Conservation (phyloP, 2,329 filamentous ascomycete genomes). For the Venturia oleaginea region DNA sequence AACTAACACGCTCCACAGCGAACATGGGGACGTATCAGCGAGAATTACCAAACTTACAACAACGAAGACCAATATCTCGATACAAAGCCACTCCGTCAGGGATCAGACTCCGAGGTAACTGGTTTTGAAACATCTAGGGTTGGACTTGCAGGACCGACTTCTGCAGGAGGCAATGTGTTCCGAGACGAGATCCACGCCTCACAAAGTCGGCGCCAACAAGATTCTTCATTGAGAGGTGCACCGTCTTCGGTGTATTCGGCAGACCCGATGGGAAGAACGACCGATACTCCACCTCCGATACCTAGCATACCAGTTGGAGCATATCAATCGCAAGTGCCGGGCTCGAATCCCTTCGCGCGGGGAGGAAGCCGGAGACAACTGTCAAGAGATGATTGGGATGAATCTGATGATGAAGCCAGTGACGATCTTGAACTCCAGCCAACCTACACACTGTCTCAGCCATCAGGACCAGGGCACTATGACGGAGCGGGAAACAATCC, state of each 20-base stretch:
- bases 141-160: background rate
- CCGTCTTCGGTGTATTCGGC: background rate
- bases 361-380: background rate
- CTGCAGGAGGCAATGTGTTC: conserved; percentile 5
- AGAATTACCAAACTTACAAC: conserved; percentile 4
- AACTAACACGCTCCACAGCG: background rate
- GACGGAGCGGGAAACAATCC: background rate
- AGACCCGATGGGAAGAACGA: background rate
- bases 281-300: conserved; percentile 1
- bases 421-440: conserved; percentile 12
- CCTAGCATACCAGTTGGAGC: background rate
- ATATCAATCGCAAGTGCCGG: background rate
- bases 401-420: conserved; percentile 10
- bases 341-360: conserved; percentile 1
- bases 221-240: background rate
- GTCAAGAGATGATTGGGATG: conserved; percentile 12
- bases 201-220: conserved; percentile 1
- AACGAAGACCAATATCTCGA: conserved; percentile 5
- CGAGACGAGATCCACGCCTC: conserved; percentile 9
- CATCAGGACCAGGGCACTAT: background rate
- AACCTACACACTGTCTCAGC: conserved; percentile 4
- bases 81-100: conserved; percentile 1
- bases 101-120: background rate
- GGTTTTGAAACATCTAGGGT: background rate
- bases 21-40: conserved; percentile 12